Evolutionary conservation across 352 stramenopile genomes (phyloP).

Genomic region (Phytophthora chlamydospora): DNA sequence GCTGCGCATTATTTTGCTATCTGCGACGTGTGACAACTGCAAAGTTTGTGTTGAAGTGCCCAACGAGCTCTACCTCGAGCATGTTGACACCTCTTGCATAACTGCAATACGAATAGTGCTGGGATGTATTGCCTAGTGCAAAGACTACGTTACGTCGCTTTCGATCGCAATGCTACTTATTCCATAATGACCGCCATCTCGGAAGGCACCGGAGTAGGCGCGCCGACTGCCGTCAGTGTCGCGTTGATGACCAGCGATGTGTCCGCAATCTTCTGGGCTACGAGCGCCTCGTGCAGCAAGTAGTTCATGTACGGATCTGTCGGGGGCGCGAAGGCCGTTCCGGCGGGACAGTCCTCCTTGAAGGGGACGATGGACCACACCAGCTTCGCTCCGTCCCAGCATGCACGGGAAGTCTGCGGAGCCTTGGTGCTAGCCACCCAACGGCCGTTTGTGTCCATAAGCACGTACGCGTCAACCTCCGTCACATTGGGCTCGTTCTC

Average conservation of each 20-base stretch:
- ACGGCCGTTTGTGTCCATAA: constrained; percentile 45
- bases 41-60: no score
- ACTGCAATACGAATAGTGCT: no score
- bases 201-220: constrained; percentile 26
- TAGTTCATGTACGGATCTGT: constrained; percentile 62
- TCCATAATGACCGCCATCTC: constrained; percentile 21
- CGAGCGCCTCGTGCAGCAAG: constrained; percentile 45
- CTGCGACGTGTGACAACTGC: no score
- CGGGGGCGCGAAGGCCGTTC: constrained; percentile 40
- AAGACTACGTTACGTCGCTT: no score
- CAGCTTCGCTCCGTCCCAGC: constrained; percentile 42
- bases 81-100: no score
- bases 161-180: no score
- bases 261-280: constrained; percentile 33
- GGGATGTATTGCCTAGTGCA: no score
- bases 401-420: constrained; percentile 37
- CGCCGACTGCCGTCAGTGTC: constrained; percentile 32
- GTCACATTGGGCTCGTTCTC: constrained; percentile 52
- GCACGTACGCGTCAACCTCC: constrained; percentile 26
- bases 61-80: no score
- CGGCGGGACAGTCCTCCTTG: constrained; percentile 30
- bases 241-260: constrained; percentile 56
- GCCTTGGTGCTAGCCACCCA: constrained; percentile 43
- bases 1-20: no score
- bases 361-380: constrained; percentile 49